Percentiles rank a stretch among this genome's conserved stretches.
phyloP scores from a whole-genome alignment of 345 rosid species.

The Excoecaria agallocha region DNA sequence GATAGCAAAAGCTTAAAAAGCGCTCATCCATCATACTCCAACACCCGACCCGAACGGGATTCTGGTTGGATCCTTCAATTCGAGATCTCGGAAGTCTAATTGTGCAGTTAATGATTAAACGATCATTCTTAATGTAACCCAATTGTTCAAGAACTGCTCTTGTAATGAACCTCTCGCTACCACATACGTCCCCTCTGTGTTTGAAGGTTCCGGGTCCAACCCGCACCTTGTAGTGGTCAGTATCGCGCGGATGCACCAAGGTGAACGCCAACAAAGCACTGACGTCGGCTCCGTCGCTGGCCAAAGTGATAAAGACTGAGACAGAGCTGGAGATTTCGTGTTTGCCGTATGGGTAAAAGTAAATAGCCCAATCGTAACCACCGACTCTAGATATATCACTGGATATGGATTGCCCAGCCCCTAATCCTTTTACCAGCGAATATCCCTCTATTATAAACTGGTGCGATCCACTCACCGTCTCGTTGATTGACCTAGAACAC shows the following conservation, averaged over 20 bases:
- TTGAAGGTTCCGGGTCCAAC: constrained; percentile 87
- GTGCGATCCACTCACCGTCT: constrained; percentile 85
- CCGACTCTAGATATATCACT: constrained; percentile 83
- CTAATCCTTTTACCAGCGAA: constrained; percentile 80
- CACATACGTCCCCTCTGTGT: constrained; percentile 97
- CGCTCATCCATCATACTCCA: constrained; percentile 69
- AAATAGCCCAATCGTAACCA: constrained; percentile 91
- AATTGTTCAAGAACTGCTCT: constrained; percentile 73
- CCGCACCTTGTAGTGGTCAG: constrained; percentile 81
- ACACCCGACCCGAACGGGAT: constrained; percentile 50
- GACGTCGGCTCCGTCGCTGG: constrained; percentile 85
- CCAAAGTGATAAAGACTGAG: constrained; percentile 80
- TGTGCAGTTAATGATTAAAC: constrained; percentile 77
- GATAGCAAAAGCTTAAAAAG: constrained; percentile 66
- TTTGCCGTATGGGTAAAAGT: constrained; percentile 93
- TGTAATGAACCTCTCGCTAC: constrained; percentile 82
- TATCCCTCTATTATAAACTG: constrained; percentile 71
- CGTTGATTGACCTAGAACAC: constrained; percentile 55
- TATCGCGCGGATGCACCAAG: constrained; percentile 86
- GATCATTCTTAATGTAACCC: constrained; percentile 75
- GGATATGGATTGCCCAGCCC: constrained; percentile 65
- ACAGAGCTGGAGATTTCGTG: constrained; percentile 66
- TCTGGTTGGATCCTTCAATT: constrained; percentile 65
- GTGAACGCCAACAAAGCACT: constrained; percentile 89
- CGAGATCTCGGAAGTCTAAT: constrained; percentile 84